Base-by-base conservation (phyloP, 441 rosid genomes). In the Mallotus repandus region DNA sequence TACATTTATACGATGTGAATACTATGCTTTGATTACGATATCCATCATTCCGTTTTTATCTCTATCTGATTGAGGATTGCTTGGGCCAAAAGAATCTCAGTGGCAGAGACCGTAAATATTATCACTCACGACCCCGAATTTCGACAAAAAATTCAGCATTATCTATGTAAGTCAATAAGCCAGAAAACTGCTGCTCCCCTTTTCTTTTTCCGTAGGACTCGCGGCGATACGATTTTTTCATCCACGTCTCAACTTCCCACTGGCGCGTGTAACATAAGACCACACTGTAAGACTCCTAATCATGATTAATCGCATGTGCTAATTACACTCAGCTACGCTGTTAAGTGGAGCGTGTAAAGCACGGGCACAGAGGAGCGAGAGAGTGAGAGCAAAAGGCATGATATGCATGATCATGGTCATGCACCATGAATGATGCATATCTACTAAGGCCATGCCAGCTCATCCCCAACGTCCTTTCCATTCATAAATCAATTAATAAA, bases 371-470 rank as follows among this genome's bases (percentile, higher is more conserved):
- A 18, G 38, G 10, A 21, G 5, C 5, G 3, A 19, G 21, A 25
- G 9, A 1, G 21, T 18, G 18, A 15, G 14, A 9, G 18, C 16
- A 1, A 5, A 63, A 14, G 60, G 71, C 77, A 83, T 76, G 81
- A 66, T 68, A 71, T 53, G 84, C 81, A 82, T 83, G 88, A 60
- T 18, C 79, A 25, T 79, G 81, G 79, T 83, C 88, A 88, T 88
- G 81, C 82, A 80, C 71, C 73, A 74, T 74, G 67, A 66, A 67
- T 81, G 84, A 25, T 72, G 55, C 66, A 68, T 32, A 50, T 9
- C 7, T 6, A 1, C 63, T 22, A 25, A 58, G 38, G 54, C 61
- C 73, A 50, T 78, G 82, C 52, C 71, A 69, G 70, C 67, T 77
- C 57, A 68, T 59, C 55, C 10, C 46, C 55, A 58, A 9, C 46